Evolutionary conservation across 2,329 filamentous ascomycete species (phyloP), one percentile per base, ranked within the genome.

Genomic region (Fulvia fulva): DNA sequence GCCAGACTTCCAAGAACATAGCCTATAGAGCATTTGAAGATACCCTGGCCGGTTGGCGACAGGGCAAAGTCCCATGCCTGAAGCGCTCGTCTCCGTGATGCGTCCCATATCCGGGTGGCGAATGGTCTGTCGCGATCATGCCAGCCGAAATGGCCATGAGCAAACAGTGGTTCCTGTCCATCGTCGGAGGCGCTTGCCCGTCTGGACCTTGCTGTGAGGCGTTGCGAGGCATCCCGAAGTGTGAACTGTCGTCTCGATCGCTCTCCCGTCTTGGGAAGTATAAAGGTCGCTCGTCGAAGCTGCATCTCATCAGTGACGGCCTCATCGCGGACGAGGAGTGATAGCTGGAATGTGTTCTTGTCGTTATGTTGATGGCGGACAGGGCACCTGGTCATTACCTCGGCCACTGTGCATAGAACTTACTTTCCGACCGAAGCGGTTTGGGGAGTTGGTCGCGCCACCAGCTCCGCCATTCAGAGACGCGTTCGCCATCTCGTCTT

Each of bases 1-100:
- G 87, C 91, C 73, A 96, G 78, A 65, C 90, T 95, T 19, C 90
- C 93, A 32, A 97, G 75, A 3, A 95, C 78, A 75, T 97, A 97
- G 46, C 92, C 93, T 61, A 97, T 76, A 30, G 91, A 92, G 78
- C 91, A 97, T 75, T 97, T 97, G 68, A 97, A 77, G 54, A 96
- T 89, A 41, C 87, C 88, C 59, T 87, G 87, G 5, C 91, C 92
- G 32, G 83, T 86, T 32, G 88, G 86, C 0, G 91, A 92, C 50
- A 47, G 44, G 8, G 62, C 62, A 23, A 63, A 63, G 1, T 45
- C 52, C 51, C 63, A 59, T 26, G 63, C 55, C 37, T 56, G 34
- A 2, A 56, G 26, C 30, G 57, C n/a, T 23, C 52, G 55, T 41
- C 51, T 55, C 11, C 37, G 58, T 34, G 57, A 34, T 16, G 53